Base-by-base conservation (phyloP, 495 filamentous ascomycete genomes). In the Talaromyces liani region DNA sequence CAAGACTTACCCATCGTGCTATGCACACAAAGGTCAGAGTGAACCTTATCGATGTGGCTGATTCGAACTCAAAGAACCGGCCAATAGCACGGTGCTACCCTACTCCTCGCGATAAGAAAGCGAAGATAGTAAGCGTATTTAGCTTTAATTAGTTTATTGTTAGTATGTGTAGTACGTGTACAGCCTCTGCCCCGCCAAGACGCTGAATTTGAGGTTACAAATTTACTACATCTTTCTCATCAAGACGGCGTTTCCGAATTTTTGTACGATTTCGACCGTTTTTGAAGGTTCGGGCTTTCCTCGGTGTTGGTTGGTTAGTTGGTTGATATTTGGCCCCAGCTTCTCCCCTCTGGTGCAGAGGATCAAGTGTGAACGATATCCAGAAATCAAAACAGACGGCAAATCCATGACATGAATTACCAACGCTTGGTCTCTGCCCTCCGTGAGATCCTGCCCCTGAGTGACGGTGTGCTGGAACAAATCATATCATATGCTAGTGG, bases 401-500 rank as follows among this genome's bases (percentile, higher is more conserved):
- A 56, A 27, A 56, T 56, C 22, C 27, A 20, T 56, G 4, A 56
- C 10, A 56, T 56, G 53, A n/a, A 29, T 22, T 9, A 56, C 1
- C 53, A 56, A 29, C 22, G 22, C 22, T 25, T 56, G 12, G n/a
- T 56, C 6, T 56, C 10, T 6, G 53, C 53, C 24, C 25, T 60
- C 10, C 22, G 58, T 16, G 58, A 41, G 33, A 20, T 62, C 29
- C 60, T 53, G 25, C 47, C 60, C 2, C 22, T 62, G 60, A 14
- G 41, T 33, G 47, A 62, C 60, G n/a, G 14, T 36, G 60, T 54
- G 45, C 60, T 62, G 10, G 24, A 29, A 8, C 60, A 62, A 31
- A 49, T 54, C 20, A 29, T 62, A 29, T 8, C 47, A 16, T 34
- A 34, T 62, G 27, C 41, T 22, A 53, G 14, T 29, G 20, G 16